Base-by-base conservation (phyloP, 768 basidiomycete genomes). In the Pleurotus salmoneostramineus region DNA sequence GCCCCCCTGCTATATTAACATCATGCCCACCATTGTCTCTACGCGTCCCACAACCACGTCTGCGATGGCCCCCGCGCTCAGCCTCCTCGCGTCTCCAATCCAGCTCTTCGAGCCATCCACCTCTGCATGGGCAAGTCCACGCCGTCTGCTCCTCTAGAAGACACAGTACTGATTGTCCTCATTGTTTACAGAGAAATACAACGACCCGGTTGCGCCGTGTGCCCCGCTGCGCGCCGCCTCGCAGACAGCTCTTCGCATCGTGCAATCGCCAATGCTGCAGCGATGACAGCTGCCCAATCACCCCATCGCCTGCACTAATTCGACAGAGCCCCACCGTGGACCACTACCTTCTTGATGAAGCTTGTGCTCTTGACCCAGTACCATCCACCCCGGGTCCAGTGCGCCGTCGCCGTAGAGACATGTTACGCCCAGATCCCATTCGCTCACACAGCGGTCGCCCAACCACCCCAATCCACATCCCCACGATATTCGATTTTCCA, bases 391-490 rank as follows among this genome's bases (percentile, higher is more conserved):
- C 74, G 8, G 85, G 84, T 4, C 87, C 87, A 6, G 77, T 88
- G 35, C 83, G 86, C 35, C 21, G 21, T 27, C 79, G 81, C 60
- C 76, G 80, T 59, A 87, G 82, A 75, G 66, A 75, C 2, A 82
- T 81, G 1, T 63, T 79, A 51, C 80, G 83, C 62, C 76, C 77
- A 37, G 77, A 71, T 64, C 83, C 14, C 76, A 77, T 56, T 75
- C 70, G 60, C 74, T 82, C 33, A 17, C 17, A 45, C 40, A 33
- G 44, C 34, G 17, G 47, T 15, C 14, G 44, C 12, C 21, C 45
- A 37, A n/a, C 47, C 48, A 4, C 36, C 40, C 34, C 45, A 27
- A 27, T 27, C 21, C 21, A 27, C 37, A 14, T 43, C 33, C 31
- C 21, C 33, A 27, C 36, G 8, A 21, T 43, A 8, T 15, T 58